phyloP scores from a whole-genome alignment of 2,329 filamentous ascomycete genomes.

The Talaromyces sp. region DNA sequence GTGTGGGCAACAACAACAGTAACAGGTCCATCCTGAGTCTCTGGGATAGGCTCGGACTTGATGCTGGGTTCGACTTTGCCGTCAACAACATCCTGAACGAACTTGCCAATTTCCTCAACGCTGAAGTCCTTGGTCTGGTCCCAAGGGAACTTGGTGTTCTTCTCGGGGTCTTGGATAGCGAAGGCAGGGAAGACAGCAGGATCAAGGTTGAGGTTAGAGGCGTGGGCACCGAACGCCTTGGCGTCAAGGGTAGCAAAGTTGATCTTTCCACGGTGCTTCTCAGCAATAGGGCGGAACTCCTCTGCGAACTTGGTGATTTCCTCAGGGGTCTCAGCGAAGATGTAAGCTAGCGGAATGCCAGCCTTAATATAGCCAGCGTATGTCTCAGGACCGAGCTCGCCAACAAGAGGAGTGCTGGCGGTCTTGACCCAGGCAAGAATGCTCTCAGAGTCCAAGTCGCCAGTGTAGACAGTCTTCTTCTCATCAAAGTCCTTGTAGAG shows the following conservation, averaged over 20 bases:
- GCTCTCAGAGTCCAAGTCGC: constrained; percentile 73
- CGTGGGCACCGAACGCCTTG: constrained; percentile 88
- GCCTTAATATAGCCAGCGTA: constrained; percentile 91
- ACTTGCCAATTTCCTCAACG: constrained; percentile 65
- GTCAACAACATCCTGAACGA: constrained; percentile 76
- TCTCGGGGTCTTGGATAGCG: constrained; percentile 89
- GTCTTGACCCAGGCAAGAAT: constrained; percentile 81
- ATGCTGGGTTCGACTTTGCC: constrained; percentile 93
- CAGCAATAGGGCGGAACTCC: constrained; percentile 75
- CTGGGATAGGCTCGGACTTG: constrained; percentile 96
- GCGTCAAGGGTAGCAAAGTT: constrained; percentile 99
- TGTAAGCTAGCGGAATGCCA: constrained; percentile 90
- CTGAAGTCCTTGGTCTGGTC: constrained; percentile 77
- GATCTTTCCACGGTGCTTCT: constrained; percentile 88
- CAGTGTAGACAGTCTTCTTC: constrained; percentile 78
- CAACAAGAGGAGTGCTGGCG: constrained; percentile 80
- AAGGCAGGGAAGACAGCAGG: constrained; percentile 93
- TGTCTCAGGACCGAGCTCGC: constrained; percentile 94
- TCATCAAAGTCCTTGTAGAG: constrained; percentile 98
- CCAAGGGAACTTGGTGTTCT: constrained; percentile 96
- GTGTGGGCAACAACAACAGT: constrained; percentile 85
- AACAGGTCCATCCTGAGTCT: constrained; percentile 85
- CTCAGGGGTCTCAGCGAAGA: constrained; percentile 88
- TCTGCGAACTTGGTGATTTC: constrained; percentile 76
- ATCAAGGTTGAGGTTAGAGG: constrained; percentile 94